Conservation (phyloP, 805 yeast genomes). For the Tetrapisispora pingtungensis region DNA sequence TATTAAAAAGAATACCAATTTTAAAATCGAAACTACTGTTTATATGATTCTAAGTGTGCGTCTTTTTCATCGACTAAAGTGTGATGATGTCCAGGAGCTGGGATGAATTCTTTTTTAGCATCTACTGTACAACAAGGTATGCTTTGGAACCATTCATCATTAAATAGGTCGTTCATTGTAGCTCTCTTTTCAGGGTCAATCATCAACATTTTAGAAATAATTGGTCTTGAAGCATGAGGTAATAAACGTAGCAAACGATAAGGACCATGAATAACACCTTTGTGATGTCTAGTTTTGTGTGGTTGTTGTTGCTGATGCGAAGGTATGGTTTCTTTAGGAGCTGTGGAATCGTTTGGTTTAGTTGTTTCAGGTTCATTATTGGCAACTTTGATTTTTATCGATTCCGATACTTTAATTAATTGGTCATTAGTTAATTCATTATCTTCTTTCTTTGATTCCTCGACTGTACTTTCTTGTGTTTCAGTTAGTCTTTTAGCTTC, state of each 20-base stretch:
- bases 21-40: conserved; percentile 8
- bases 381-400: not conserved
- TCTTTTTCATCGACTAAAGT: conserved; percentile 40
- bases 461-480: not conserved
- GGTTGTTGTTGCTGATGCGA: not conserved
- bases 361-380: conserved; percentile 1
- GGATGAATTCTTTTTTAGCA: conserved; percentile 31
- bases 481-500: not conserved
- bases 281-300: conserved; percentile 23
- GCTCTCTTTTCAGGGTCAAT: conserved; percentile 56
- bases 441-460: not conserved
- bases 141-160: conserved; percentile 61
- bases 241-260: conserved; percentile 69
- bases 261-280: conserved; percentile 67
- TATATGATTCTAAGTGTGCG: conserved; percentile 36
- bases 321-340: not conserved
- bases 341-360: conserved; percentile 1
- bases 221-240: conserved; percentile 77
- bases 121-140: conserved; percentile 53
- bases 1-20: not conserved
- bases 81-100: conserved; percentile 43
- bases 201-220: conserved; percentile 54
- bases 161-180: conserved; percentile 51
- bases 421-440: not conserved
- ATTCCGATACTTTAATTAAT: not conserved